A percentile compares a stretch with the other conserved stretches of the same genome.
These are phyloP conservation scores for Cyphellophora europaea DNA, from an alignment of 2,329 filamentous ascomycete genomes.

Conservation along the genomic window DNA sequence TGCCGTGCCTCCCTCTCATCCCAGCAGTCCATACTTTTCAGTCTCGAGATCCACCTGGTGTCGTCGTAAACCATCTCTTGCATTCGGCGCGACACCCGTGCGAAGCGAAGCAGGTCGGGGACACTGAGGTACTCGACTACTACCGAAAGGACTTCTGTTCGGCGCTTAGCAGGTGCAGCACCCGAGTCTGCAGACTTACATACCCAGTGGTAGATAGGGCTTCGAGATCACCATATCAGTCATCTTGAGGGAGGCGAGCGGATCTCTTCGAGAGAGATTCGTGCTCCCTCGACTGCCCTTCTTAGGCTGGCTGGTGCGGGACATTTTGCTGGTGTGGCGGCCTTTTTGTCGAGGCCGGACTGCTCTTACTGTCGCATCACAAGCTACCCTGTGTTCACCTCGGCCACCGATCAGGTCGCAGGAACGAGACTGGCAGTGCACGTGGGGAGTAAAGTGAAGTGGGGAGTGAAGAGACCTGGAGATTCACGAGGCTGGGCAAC, in stretches of 20 bases:
- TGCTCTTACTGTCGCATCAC: no score
- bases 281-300: neutral
- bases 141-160: slow-evolving; percentile 69
- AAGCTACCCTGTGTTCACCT: no score
- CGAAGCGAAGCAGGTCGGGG: slow-evolving; percentile 74
- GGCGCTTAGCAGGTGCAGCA: slow-evolving; percentile 17
- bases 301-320: neutral
- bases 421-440: no score
- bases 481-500: neutral
- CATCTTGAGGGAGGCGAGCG: slow-evolving; percentile 69
- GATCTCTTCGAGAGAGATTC: slow-evolving; percentile 29
- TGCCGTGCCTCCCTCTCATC: slow-evolving; percentile 77
- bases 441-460: neutral
- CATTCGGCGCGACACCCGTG: slow-evolving; percentile 73
- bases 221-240: slow-evolving; percentile 72
- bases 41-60: slow-evolving; percentile 79
- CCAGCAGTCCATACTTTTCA: slow-evolving; percentile 86
- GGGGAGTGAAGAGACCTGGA: neutral
- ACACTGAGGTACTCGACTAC: slow-evolving; percentile 87
- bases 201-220: slow-evolving; percentile 72
- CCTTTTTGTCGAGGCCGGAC: no score
- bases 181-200: slow-evolving; percentile 17
- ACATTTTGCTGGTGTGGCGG: neutral
- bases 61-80: slow-evolving; percentile 99
- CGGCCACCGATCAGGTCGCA: no score